phyloP scores from a whole-genome alignment of 192 early-diverging fungal species.

The Coemansia sp. region DNA sequence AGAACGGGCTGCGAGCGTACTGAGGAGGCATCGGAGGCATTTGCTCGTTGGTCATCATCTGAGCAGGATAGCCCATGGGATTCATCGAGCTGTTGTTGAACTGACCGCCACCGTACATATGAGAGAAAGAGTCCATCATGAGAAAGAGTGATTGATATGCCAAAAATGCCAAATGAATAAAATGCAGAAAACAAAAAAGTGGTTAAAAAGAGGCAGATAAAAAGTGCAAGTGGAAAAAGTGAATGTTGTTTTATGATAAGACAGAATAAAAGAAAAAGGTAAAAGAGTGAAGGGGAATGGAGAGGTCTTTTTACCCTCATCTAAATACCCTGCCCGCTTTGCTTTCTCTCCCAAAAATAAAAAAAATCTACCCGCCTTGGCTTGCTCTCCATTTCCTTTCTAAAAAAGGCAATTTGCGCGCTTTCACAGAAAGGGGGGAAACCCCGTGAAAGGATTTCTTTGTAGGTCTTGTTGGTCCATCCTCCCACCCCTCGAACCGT shows the following conservation, averaged over 20 bases:
- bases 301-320: conserved; percentile 2
- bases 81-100: conserved; percentile 14
- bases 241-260: not conserved
- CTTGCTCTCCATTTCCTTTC: conserved; percentile 1
- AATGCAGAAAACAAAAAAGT: conserved; percentile 17
- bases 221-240: not conserved
- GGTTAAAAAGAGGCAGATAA: conserved; percentile 6
- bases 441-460: not conserved
- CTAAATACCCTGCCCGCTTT: not conserved
- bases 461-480: not conserved
- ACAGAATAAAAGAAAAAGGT: not conserved
- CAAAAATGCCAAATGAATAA: conserved; percentile 7
- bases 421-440: conserved; percentile 9
- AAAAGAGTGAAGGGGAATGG: conserved; percentile 10
- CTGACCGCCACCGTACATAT: conserved; percentile 31
- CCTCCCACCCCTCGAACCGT: not conserved
- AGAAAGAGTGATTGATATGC: not conserved
- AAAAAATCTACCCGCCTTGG: not conserved
- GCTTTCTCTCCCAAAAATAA: not conserved
- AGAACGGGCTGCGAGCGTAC: conserved; percentile 13
- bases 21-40: conserved; percentile 23
- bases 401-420: not conserved
- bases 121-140: conserved; percentile 31
- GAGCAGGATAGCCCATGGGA: conserved; percentile 12
- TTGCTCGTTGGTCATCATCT: conserved; percentile 21